Percentiles rank a stretch among this genome's conserved stretches.
These are phyloP conservation scores for Cryptomeria japonica DNA, from an alignment of 75 land plant species.

Conservation along the genomic window DNA sequence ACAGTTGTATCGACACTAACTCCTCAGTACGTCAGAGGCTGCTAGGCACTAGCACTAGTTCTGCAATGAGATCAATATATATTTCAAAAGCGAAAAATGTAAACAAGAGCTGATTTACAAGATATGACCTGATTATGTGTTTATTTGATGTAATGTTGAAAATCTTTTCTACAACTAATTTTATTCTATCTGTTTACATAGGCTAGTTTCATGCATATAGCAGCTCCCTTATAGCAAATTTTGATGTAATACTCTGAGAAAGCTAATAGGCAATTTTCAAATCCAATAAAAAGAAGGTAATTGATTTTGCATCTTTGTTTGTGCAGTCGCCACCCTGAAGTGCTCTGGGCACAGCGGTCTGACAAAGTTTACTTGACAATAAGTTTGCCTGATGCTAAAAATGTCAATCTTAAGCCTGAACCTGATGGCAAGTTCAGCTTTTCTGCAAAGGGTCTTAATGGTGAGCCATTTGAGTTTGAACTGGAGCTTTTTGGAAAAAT, in stretches of 20 bases:
- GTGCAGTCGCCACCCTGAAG: slow-evolving; percentile 73
- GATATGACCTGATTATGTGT: not conserved
- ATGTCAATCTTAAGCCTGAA: slow-evolving; percentile 63
- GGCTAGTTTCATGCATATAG: not conserved
- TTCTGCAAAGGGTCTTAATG: slow-evolving; percentile 50
- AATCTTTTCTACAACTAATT: not conserved
- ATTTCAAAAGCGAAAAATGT: not conserved
- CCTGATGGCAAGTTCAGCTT: slow-evolving; percentile 69
- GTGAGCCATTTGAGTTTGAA: slow-evolving; percentile 35
- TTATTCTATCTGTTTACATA: not conserved
- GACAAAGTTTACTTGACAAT: slow-evolving; percentile 73
- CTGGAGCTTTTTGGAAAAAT: slow-evolving; percentile 62
- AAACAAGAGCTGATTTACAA: not conserved
- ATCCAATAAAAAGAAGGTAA: not conserved
- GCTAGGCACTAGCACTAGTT: not conserved
- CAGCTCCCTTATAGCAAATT: not conserved
- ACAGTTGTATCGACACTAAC: not conserved
- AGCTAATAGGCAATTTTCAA: not conserved
- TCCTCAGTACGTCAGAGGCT: not conserved
- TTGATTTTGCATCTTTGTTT: not conserved
- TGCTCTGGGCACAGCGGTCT: slow-evolving; percentile 82
- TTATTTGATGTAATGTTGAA: not conserved
- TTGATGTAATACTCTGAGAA: not conserved
- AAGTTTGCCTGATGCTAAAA: slow-evolving; percentile 71
- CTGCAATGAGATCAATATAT: not conserved